Evolutionary conservation across 257 asterid species (phyloP).

Genomic region (Plectranthus barbatus): DNA sequence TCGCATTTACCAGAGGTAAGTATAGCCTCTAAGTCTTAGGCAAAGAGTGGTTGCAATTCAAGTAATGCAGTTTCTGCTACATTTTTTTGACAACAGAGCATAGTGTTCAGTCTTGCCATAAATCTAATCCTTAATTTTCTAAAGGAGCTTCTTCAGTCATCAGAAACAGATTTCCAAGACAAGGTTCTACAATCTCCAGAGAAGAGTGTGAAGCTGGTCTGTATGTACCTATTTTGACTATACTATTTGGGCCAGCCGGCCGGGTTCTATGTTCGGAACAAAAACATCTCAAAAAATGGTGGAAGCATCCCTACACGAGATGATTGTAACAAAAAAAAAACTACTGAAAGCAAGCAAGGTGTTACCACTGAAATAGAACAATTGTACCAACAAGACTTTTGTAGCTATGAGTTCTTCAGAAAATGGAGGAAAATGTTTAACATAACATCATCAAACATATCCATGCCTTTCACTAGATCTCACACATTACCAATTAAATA

Average conservation of each 20-base stretch:
- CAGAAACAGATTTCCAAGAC: not conserved
- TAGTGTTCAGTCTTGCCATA: not conserved
- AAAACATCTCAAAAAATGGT: not conserved
- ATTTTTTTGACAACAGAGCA: not conserved
- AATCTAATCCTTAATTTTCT: not conserved
- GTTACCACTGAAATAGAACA: too few relatives aligned
- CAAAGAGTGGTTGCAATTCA: not conserved
- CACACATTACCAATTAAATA: too few relatives aligned
- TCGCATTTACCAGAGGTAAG: not conserved
- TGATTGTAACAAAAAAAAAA: too few relatives aligned
- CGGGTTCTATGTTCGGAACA: not conserved
- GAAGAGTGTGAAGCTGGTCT: not conserved
- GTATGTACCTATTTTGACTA: too few relatives aligned
- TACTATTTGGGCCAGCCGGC: too few relatives aligned
- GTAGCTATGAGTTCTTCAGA: too few relatives aligned
- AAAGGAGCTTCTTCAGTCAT: not conserved
- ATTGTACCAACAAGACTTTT: too few relatives aligned
- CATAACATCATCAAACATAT: too few relatives aligned
- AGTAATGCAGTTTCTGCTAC: not conserved
- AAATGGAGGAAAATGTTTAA: too few relatives aligned
- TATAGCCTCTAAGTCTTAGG: not conserved
- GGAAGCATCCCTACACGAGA: too few relatives aligned
- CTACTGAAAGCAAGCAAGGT: too few relatives aligned
- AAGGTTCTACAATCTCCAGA: not conserved
- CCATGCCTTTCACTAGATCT: too few relatives aligned